Percentiles rank a stretch among this genome's conserved stretches.
phyloP scores from a whole-genome alignment of 2,329 filamentous ascomycete species.

The Nigrograna mackinnonii region DNA sequence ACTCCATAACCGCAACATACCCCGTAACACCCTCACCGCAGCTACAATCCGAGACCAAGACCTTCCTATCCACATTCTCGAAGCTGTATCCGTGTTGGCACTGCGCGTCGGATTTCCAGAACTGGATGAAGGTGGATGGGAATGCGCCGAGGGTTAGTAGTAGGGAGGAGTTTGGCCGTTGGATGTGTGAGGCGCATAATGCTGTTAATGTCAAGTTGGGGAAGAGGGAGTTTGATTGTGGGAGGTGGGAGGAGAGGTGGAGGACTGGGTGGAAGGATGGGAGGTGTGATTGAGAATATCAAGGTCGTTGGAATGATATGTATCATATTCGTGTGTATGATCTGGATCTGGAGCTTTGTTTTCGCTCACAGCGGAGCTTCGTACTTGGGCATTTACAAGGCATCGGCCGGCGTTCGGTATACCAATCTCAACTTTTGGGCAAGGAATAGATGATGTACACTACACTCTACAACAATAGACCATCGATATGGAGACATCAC shows the following conservation, averaged over 20 bases:
- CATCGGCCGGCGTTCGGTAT: too few species aligned
- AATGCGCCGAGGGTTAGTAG: slow-evolving; percentile 66
- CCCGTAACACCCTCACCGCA: slow-evolving; percentile 67
- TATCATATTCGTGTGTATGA: too few species aligned
- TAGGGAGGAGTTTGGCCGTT: slow-evolving; percentile 73
- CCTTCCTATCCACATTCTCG: slow-evolving; percentile 80
- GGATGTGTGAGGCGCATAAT: slow-evolving; percentile 87
- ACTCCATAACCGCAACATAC: slow-evolving; percentile 88
- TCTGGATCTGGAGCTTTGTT: too few species aligned
- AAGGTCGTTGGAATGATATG: too few species aligned
- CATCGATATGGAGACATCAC: too few species aligned
- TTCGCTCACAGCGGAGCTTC: too few species aligned
- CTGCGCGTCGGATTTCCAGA: slow-evolving; percentile 89
- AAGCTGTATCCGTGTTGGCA: slow-evolving; percentile 94
- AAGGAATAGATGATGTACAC: too few species aligned
- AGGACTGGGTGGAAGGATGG: slow-evolving; percentile 82
- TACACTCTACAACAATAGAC: too few species aligned
- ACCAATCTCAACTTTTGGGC: too few species aligned
- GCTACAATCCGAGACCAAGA: slow-evolving; percentile 75
- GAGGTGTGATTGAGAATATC: slow-evolving; percentile 64
- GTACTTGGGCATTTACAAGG: too few species aligned
- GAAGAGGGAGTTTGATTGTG: slow-evolving; percentile 89
- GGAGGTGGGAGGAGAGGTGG: slow-evolving; percentile 92
- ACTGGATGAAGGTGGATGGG: slow-evolving; percentile 69
- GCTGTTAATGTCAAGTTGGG: slow-evolving; percentile 88